A percentile compares a stretch with the other conserved stretches of the same genome.
phyloP scores from a whole-genome alignment of 163 green algal genomes.

The Coccomyxa subellipsoidea region DNA sequence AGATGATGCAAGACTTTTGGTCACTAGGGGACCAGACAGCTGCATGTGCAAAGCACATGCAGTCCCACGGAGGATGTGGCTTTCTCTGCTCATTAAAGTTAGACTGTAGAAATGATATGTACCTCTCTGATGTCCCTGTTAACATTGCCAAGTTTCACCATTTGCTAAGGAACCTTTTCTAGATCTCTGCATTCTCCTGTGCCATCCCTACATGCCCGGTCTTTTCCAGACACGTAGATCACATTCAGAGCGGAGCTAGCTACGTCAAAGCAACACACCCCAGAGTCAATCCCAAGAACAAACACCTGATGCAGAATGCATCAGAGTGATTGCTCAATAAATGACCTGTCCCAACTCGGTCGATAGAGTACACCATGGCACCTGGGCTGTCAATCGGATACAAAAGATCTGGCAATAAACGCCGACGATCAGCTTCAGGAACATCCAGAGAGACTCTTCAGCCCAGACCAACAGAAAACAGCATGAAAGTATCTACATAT shows the following conservation, averaged over 20 bases:
- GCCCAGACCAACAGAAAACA: neutral
- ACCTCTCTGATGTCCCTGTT: neutral
- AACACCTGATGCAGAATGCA: neutral
- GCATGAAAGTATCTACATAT: neutral
- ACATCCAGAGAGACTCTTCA: too few species aligned
- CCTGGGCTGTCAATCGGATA: neutral
- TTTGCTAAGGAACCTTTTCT: neutral
- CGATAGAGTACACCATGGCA: too few species aligned
- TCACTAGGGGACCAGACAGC: neutral
- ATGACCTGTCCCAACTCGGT: too few species aligned
- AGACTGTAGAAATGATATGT: neutral
- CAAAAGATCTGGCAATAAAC: too few species aligned
- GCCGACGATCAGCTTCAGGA: too few species aligned
- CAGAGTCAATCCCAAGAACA: too few species aligned
- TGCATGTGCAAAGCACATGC: neutral
- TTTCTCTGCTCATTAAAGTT: too few species aligned
- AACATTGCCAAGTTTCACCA: neutral
- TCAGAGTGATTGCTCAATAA: neutral
- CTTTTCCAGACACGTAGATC: too few species aligned
- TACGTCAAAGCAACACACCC: too few species aligned
- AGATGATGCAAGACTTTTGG: too few species aligned
- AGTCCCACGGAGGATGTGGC: neutral
- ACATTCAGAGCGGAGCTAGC: too few species aligned
- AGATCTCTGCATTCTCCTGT: neutral
- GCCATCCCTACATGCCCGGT: too few species aligned